phyloP scores from a whole-genome alignment of 208 protist genomes.

The Leishmania guyanensis region DNA sequence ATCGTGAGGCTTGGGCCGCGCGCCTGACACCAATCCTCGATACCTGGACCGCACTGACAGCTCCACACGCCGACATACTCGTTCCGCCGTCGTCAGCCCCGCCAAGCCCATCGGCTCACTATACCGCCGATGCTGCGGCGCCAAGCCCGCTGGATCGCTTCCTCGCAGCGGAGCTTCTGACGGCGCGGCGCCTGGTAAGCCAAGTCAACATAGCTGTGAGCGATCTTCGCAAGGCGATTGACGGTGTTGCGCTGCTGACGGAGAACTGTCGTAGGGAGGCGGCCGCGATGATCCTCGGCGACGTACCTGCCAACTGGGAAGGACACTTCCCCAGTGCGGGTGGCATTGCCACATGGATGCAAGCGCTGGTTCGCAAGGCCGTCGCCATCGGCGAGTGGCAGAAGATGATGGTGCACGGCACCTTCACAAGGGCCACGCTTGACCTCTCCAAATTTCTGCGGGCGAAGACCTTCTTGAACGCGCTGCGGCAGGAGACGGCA shows the following conservation, averaged over 20 bases:
- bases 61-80: slow-evolving; percentile 64
- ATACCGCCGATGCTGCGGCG: slow-evolving; percentile 11
- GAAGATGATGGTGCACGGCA: slow-evolving; percentile 38
- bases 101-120: slow-evolving; percentile 8
- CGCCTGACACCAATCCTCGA: slow-evolving; percentile 84
- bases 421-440: slow-evolving; percentile 75
- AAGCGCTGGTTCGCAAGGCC: slow-evolving; percentile 81
- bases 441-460: slow-evolving; percentile 90
- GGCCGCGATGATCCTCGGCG: slow-evolving; percentile 78
- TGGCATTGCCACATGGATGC: slow-evolving; percentile 86
- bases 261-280: slow-evolving; percentile 79
- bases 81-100: slow-evolving; percentile 27
- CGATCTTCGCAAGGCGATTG: slow-evolving; percentile 87
- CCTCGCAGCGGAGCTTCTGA: slow-evolving; percentile 82
- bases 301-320: slow-evolving; percentile 89
- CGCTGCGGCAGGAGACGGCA: slow-evolving; percentile 95
- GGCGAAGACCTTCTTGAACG: slow-evolving; percentile 95
- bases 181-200: slow-evolving; percentile 67
- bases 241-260: slow-evolving; percentile 88
- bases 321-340: slow-evolving; percentile 84
- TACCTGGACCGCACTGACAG: slow-evolving; percentile 81
- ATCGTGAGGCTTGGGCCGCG: slow-evolving; percentile 88
- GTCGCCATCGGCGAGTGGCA: slow-evolving; percentile 82
- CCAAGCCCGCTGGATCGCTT: slow-evolving; percentile 90
- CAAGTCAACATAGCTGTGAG: slow-evolving; percentile 80